These are phyloP conservation scores for Alternaria sp. DNA, from an alignment of 2,329 filamentous ascomycete genomes.

Conservation along the genomic window DNA sequence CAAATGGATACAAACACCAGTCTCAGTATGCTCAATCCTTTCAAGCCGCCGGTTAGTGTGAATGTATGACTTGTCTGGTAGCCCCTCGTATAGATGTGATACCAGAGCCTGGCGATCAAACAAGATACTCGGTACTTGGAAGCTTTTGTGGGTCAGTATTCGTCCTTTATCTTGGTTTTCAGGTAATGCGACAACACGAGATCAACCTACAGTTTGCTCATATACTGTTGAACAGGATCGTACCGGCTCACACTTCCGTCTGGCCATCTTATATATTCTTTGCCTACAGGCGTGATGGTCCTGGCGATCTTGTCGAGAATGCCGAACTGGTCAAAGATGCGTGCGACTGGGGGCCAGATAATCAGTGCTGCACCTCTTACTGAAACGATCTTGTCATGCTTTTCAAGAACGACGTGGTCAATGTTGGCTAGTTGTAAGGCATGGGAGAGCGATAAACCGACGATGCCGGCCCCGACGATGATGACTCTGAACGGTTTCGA, in stretches of 20 bases:
- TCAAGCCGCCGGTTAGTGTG: conserved; percentile 21
- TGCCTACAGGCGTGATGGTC: conserved; percentile 14
- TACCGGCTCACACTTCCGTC: conserved; percentile 18
- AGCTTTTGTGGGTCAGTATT: conserved; percentile 7
- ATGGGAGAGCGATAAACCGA: conserved; percentile 31
- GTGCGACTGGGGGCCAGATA: conserved; percentile 28
- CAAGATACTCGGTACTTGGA: conserved; percentile 17
- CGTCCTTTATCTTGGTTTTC: neutral
- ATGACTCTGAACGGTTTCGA: conserved; percentile 26
- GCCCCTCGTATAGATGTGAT: conserved; percentile 28
- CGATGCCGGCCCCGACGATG: conserved; percentile 31
- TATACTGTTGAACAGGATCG: conserved; percentile 1
- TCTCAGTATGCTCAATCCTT: conserved; percentile 24
- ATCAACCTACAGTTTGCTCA: conserved; percentile 1
- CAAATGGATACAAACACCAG: conserved; percentile 25
- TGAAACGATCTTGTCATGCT: conserved; percentile 29
- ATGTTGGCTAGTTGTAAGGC: conserved; percentile 31
- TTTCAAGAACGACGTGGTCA: conserved; percentile 38
- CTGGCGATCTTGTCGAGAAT: conserved; percentile 21
- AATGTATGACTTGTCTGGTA: conserved; percentile 31
- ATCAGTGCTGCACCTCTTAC: conserved; percentile 33
- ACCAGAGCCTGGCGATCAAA: conserved; percentile 31
- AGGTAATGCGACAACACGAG: neutral
- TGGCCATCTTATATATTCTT: conserved; percentile 23
- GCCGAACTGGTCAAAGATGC: conserved; percentile 38